Conservation (phyloP, 2,329 filamentous ascomycete genomes). For the Coleophoma eucalyptorum region DNA sequence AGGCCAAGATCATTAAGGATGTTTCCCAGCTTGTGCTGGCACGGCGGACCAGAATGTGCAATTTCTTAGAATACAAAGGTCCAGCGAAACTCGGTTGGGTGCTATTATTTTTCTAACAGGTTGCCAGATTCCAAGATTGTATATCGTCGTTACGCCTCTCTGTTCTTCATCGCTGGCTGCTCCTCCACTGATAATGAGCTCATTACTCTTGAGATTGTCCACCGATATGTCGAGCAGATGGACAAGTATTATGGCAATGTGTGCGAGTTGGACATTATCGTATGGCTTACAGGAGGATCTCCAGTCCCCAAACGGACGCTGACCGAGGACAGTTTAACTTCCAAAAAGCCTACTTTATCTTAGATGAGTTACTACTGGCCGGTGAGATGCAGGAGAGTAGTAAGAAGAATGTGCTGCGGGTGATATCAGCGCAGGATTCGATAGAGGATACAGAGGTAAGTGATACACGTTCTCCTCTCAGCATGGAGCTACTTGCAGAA, state of each 20-base stretch:
- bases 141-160: conserved; percentile 95
- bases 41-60: conserved; percentile 97
- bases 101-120: conserved; percentile 6
- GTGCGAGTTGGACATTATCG: conserved; percentile 59
- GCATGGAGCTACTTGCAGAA: background rate
- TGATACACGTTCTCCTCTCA: conserved; percentile 9
- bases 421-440: conserved; percentile 95
- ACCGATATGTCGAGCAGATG: conserved; percentile 99
- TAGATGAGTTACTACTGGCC: conserved; percentile 91
- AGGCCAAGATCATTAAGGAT: conserved; percentile 99
- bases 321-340: conserved; percentile 71
- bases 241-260: conserved; percentile 99
- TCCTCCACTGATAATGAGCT: conserved; percentile 97
- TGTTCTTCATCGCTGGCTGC: conserved; percentile 98
- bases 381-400: conserved; percentile 98
- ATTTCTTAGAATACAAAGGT: conserved; percentile 99
- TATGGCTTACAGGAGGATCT: background rate
- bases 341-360: conserved; percentile 98
- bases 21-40: conserved; percentile 96
- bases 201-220: conserved; percentile 96
- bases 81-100: background rate
- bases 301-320: background rate
- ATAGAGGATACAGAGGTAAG: conserved; percentile 98
- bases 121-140: conserved; percentile 90
- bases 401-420: conserved; percentile 96